A percentile compares a stretch with the other conserved stretches of the same genome.
Evolutionary conservation across 768 basidiomycete species (phyloP).

Genomic region (Boletus coccyginus): DNA sequence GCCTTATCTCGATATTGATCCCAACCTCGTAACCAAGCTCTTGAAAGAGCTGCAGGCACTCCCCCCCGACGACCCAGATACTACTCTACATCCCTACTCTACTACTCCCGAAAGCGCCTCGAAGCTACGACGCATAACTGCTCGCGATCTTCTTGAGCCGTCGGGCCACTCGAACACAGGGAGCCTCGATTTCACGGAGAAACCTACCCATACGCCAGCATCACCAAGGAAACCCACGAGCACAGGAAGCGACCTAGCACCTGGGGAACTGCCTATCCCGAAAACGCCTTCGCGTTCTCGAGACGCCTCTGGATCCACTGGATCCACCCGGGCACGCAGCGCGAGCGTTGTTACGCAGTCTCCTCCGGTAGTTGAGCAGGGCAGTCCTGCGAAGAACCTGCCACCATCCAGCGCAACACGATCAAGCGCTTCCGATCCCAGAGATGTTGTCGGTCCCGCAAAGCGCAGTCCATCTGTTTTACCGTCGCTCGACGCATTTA

Average conservation of each 20-base stretch:
- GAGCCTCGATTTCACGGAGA: conserved; percentile 6
- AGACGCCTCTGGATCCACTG: conserved; percentile 15
- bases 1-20: conserved; percentile 25
- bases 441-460: background rate
- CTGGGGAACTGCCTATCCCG: conserved; percentile 8
- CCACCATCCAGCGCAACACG: background rate
- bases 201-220: background rate
- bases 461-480: conserved; percentile 2
- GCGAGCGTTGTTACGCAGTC: conserved; percentile 9
- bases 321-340: conserved; percentile 16
- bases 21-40: conserved; percentile 18
- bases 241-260: conserved; percentile 3
- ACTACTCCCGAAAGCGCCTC: conserved; percentile 1
- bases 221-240: conserved; percentile 9
- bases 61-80: conserved; percentile 14
- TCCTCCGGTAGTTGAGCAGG: conserved; percentile 2
- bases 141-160: conserved; percentile 26
- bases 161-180: conserved; percentile 5
- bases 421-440: background rate
- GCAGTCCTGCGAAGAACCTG: conserved; percentile 1
- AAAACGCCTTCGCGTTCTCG: conserved; percentile 21
- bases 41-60: conserved; percentile 21
- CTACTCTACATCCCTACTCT: background rate
- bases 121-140: conserved; percentile 13
- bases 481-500: conserved; percentile 14